These are phyloP conservation scores for Corymbia maculata DNA, from an alignment of 345 rosid species.

Conservation along the genomic window DNA sequence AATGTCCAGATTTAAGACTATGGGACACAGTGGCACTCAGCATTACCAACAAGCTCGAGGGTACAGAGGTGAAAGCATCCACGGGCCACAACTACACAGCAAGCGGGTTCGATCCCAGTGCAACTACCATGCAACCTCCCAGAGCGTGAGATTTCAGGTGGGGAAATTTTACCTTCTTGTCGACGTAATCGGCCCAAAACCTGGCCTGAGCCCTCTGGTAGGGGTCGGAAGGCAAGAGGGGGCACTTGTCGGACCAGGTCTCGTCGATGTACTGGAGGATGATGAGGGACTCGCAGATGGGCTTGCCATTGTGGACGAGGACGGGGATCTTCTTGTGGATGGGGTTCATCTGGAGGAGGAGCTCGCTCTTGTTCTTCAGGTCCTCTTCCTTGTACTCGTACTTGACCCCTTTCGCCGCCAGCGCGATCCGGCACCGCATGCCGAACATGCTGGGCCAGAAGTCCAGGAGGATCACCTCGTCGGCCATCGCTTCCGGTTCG, in stretches of 20 bases:
- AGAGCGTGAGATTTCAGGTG: background rate
- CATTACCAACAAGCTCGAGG: background rate
- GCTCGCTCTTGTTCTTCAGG: slow-evolving; percentile 10
- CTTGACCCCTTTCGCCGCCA: slow-evolving; percentile 9
- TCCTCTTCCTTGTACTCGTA: slow-evolving; percentile 15
- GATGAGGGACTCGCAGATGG: background rate
- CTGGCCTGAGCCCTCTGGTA: slow-evolving; percentile 18
- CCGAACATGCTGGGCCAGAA: slow-evolving; percentile 23
- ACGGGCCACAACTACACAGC: background rate
- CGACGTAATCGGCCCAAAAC: slow-evolving; percentile 20
- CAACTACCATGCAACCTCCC: background rate
- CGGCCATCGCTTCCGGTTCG: background rate
- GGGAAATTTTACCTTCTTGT: slow-evolving; percentile 8
- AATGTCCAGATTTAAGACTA: too few species aligned
- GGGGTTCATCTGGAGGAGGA: background rate
- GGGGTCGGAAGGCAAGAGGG: slow-evolving; percentile 3
- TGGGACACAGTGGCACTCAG: background rate
- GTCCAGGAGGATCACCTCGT: slow-evolving; percentile 10
- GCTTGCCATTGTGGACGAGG: background rate
- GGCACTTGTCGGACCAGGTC: background rate
- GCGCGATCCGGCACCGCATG: slow-evolving; percentile 12
- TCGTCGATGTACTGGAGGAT: slow-evolving; percentile 8
- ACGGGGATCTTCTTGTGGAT: background rate
- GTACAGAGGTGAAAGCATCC: background rate
- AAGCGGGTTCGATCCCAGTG: background rate